Evolutionary conservation across 371 early-diverging fungal species (phyloP).

Genomic region (Polyrhizophydium stewartii): DNA sequence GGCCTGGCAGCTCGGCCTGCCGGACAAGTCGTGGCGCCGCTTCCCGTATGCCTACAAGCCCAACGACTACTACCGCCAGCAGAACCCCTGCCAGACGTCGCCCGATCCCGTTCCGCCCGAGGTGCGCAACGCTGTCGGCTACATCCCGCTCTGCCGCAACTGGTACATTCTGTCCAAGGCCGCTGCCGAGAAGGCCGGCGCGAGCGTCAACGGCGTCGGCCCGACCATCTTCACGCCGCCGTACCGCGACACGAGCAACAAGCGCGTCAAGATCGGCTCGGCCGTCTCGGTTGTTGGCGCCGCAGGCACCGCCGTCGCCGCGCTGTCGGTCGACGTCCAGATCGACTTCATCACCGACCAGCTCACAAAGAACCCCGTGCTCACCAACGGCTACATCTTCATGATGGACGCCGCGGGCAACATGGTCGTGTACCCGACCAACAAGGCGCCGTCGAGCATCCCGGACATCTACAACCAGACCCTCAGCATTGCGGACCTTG

Average conservation of each 20-base stretch:
- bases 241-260: conserved; percentile 6
- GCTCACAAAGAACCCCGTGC: conserved; percentile 4
- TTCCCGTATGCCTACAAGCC: conserved; percentile 11
- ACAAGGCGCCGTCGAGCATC: background rate
- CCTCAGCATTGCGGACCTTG: background rate
- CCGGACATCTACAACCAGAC: conserved; percentile 2
- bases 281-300: conserved; percentile 1
- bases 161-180: too few relatives aligned
- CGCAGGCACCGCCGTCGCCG: conserved; percentile 1
- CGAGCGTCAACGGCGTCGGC: conserved; percentile 3
- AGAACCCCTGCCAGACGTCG: background rate
- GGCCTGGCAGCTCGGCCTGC: conserved; percentile 13
- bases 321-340: conserved; percentile 5
- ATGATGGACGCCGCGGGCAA: background rate
- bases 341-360: background rate
- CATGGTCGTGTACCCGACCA: background rate
- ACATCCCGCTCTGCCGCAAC: too few relatives aligned
- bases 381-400: conserved; percentile 1
- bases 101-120: conserved; percentile 5
- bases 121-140: conserved; percentile 3
- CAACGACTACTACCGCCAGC: conserved; percentile 1
- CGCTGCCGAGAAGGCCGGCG: too few relatives aligned
- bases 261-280: conserved; percentile 7
- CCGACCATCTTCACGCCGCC: conserved; percentile 6
- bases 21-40: conserved; percentile 10